Evolutionary conservation across 768 basidiomycete species (phyloP).

Genomic region (Pleurotus pulmonarius): DNA sequence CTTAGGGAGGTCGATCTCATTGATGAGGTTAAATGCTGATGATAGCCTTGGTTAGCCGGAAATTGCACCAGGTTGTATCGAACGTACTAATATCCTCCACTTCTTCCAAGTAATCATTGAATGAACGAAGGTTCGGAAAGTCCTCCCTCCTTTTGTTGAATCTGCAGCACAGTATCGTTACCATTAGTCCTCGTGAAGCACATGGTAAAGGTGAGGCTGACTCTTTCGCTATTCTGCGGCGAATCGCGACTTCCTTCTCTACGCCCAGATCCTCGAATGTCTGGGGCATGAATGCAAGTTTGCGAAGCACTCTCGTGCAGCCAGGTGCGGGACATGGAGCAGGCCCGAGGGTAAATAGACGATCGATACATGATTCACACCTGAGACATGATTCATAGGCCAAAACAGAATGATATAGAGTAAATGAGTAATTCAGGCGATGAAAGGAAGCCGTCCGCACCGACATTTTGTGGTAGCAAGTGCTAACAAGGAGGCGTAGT

Average conservation of each 20-base stretch:
- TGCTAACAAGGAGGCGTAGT: conserved; percentile 87
- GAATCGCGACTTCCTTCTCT: conserved; percentile 90
- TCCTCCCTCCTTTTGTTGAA: conserved; percentile 95
- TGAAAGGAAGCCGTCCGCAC: conserved; percentile 14
- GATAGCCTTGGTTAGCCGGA: conserved; percentile 5
- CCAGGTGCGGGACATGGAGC: conserved; percentile 82
- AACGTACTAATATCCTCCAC: conserved; percentile 79
- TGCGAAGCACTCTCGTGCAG: conserved; percentile 85
- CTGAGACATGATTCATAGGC: conserved; percentile 32
- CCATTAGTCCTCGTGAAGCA: not conserved
- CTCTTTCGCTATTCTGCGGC: conserved; percentile 89
- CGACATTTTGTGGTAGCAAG: conserved; percentile 98
- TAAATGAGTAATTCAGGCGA: not conserved
- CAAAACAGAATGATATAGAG: not conserved
- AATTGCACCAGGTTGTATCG: conserved; percentile 4
- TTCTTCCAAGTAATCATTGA: conserved; percentile 95
- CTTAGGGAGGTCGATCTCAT: conserved; percentile 73
- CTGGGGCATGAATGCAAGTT: conserved; percentile 92
- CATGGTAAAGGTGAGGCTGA: conserved; percentile 29
- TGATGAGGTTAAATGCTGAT: conserved; percentile 91
- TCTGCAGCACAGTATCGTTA: conserved; percentile 34
- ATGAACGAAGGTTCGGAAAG: conserved; percentile 72
- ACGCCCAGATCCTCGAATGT: conserved; percentile 91
- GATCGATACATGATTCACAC: conserved; percentile 99
- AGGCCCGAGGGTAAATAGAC: conserved; percentile 91